Conservation (phyloP, 139 green algal species). For the Haematococcus lacustris region DNA sequence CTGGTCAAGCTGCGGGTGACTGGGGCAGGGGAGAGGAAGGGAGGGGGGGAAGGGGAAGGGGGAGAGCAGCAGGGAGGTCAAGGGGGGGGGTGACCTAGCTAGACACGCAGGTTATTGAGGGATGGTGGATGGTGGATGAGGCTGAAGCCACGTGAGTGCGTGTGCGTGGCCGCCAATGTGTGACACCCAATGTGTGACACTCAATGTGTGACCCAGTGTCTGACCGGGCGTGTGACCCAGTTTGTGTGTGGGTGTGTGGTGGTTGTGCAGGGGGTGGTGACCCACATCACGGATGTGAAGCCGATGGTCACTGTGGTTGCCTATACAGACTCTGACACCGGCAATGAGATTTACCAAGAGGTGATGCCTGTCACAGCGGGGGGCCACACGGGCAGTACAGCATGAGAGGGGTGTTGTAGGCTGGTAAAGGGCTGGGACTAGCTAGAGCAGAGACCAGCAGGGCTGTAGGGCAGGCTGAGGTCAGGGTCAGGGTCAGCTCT, state of each 20-base stretch:
- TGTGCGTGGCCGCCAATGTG: not conserved
- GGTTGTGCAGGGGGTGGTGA: slow-evolving; percentile 75
- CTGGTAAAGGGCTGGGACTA: not conserved
- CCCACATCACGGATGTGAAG: slow-evolving; percentile 88
- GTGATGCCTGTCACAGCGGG: no score
- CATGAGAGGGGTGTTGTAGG: not conserved
- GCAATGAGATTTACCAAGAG: slow-evolving; percentile 64
- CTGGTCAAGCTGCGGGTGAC: slow-evolving; percentile 75
- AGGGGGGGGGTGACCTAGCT: not conserved
- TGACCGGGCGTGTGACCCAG: not conserved
- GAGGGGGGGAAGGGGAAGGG: not conserved
- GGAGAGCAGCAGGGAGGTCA: not conserved
- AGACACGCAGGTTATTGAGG: not conserved
- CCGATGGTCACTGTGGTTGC: slow-evolving; percentile 85
- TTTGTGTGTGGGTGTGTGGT: not conserved
- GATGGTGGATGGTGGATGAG: not conserved
- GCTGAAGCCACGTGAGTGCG: not conserved
- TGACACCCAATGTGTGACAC: not conserved
- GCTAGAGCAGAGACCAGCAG: not conserved
- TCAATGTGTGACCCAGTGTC: no score
- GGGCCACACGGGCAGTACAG: no score
- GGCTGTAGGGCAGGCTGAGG: not conserved
- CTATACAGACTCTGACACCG: slow-evolving; percentile 86
- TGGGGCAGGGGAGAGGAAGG: not conserved
- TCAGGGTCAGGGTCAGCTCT: not conserved